Conservation (phyloP, 2,329 filamentous ascomycete genomes). For the Phoma sp. region DNA sequence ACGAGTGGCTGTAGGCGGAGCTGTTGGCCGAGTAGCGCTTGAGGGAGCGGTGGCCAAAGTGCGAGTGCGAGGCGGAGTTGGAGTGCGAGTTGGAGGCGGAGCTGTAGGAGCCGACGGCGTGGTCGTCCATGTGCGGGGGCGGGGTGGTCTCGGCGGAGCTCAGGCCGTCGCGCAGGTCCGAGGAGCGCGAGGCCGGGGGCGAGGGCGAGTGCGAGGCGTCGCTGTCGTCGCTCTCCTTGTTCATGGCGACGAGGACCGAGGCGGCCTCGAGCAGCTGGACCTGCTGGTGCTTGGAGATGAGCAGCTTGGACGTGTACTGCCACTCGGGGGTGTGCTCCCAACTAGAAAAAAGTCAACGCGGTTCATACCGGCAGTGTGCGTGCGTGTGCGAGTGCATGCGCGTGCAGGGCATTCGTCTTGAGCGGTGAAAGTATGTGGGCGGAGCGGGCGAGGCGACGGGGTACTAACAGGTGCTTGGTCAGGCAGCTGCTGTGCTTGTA, state of each 20-base stretch:
- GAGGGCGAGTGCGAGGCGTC: conserved; percentile 86
- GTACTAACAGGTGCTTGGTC: conserved; percentile 99
- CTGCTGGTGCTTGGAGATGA: conserved; percentile 99
- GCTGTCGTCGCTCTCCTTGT: conserved; percentile 66
- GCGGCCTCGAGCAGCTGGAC: conserved; percentile 96
- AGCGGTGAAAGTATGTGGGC: conserved; percentile 53
- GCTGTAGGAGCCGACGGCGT: conserved; percentile 57
- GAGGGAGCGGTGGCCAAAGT: conserved; percentile 42
- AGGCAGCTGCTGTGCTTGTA: conserved; percentile 99
- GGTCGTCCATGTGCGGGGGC: conserved; percentile 75
- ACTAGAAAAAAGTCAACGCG: conserved; percentile 62
- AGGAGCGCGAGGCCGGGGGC: conserved; percentile 80
- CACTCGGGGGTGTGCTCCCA: conserved; percentile 99
- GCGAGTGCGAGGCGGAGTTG: conserved; percentile 39
- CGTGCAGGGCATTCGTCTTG: conserved; percentile 47
- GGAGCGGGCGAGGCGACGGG: conserved; percentile 56
- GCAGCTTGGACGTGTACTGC: conserved; percentile 94
- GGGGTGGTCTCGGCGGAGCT: conserved; percentile 94
- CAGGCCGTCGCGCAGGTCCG: conserved; percentile 74
- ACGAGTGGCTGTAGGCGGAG: conserved; percentile 72
- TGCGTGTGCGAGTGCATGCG: not conserved
- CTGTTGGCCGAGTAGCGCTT: conserved; percentile 58
- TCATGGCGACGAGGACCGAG: conserved; percentile 95
- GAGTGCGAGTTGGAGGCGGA: conserved; percentile 28
- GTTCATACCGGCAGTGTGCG: conserved; percentile 20